These are phyloP conservation scores for Oryza punctata DNA, from an alignment of 176 grass and related monocot species.

Conservation along the genomic window DNA sequence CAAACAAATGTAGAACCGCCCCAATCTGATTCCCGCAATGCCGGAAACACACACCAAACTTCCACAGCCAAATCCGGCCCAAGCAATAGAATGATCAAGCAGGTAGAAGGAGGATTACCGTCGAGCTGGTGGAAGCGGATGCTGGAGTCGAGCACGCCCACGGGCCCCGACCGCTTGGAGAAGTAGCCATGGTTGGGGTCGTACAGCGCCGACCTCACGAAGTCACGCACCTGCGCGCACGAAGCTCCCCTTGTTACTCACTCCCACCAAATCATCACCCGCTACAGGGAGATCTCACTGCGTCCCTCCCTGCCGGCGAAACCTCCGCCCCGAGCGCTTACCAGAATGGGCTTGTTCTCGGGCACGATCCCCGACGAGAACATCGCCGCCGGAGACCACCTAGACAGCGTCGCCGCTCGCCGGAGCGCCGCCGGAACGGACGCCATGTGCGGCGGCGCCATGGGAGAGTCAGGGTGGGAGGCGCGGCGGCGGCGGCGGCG, in stretches of 20 bases:
- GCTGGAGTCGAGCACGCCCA: constrained; percentile 76
- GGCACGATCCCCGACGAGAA: constrained; percentile 61
- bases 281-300: constrained; percentile 26
- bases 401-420: constrained; percentile 2
- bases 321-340: constrained; percentile 19
- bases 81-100: background rate
- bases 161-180: constrained; percentile 74
- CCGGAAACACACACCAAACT: background rate
- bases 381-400: constrained; percentile 21
- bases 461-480: background rate
- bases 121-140: constrained; percentile 83
- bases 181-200: constrained; percentile 88
- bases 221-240: constrained; percentile 79
- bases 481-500: constrained; percentile 1
- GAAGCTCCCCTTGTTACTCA: background rate
- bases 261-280: background rate
- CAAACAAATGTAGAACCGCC: constrained; percentile 8
- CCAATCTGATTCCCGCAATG: background rate
- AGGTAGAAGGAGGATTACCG: constrained; percentile 41
- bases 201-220: constrained; percentile 81
- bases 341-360: constrained; percentile 71
- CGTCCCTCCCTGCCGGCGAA: background rate
- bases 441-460: constrained; percentile 30
- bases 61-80: background rate
- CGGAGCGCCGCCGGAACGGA: constrained; percentile 25